Base-by-base conservation (phyloP, 2,329 filamentous ascomycete species). In the Xylariaceae sp. region DNA sequence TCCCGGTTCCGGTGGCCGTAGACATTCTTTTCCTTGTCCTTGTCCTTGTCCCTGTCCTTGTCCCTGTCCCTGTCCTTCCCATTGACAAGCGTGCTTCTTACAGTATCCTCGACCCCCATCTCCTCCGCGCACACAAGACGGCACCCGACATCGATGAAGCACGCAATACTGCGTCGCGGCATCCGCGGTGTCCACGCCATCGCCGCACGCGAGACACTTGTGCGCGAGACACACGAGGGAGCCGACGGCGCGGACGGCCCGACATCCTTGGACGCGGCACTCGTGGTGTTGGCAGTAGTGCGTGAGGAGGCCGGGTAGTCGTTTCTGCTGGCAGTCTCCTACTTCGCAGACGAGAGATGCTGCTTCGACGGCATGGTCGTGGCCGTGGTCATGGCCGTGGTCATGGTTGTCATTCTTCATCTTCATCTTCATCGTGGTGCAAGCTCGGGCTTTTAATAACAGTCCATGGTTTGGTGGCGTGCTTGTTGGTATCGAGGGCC, bases 271-370 rank as follows among this genome's bases (percentile, higher is more conserved):
- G 29, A 26, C 4, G 5, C 41, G 35, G 43, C 55, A 57, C 9
- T 31, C 41, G 51, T 57, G 55, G 6, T 6, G 6, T 26, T 26
- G 9, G 47, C 55, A 57, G 37, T 54, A 57, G 26, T 11, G 6
- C 9, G 30, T 31, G 19, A 19, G 19, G 19, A 19, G 19, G 19
- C 37, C 27, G 19, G 9, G 19, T 5, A 39, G n/a, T 12, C 32
- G 41, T 2, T 11, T 26, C n/a, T n/a, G 11, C 11, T 34, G 4
- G 30, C 55, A 57, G 27, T 35, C 47, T 27, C 55, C 55, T 29
- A 57, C 55, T 29, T 57, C 37, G 26, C 55, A 57, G n/a, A 51
- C 30, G 34, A 9, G 27, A 2, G 6, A 26, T 19, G 19, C 19
- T 19, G 19, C 19, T 19, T 19, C 19, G 19, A 19, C 19, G 19